Conservation (phyloP, 305 asterid species). For the Plantago lanceolata region DNA sequence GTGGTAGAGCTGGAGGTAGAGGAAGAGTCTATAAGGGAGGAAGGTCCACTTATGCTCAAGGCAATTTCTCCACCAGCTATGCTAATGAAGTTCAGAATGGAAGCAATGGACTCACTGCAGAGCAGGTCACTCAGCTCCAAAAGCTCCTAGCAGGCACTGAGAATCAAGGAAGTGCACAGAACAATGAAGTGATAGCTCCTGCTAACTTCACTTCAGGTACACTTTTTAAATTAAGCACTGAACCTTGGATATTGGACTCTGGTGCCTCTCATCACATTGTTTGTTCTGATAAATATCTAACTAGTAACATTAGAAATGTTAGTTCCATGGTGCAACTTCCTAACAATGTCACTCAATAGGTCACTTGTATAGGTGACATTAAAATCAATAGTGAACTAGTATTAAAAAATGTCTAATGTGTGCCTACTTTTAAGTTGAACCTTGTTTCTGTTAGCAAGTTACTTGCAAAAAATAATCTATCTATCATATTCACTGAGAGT, state of each 20-base stretch:
- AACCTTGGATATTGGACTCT: slow-evolving; percentile 17
- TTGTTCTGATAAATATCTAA: not conserved
- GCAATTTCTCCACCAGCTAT: too few species aligned
- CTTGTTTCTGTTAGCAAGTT: not conserved
- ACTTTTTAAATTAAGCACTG: not conserved
- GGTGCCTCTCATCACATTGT: slow-evolving; percentile 19
- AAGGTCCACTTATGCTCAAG: too few species aligned
- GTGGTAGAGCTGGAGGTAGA: too few species aligned
- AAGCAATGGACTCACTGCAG: too few species aligned
- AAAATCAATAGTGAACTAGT: not conserved
- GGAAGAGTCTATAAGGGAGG: too few species aligned
- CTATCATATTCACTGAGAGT: not conserved
- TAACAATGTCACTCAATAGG: not conserved
- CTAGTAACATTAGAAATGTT: not conserved
- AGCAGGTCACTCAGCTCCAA: too few species aligned
- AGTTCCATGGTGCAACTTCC: not conserved
- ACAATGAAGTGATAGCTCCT: too few species aligned
- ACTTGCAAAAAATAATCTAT: not conserved
- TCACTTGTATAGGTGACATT: not conserved
- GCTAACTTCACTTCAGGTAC: too few species aligned
- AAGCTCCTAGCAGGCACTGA: not conserved
- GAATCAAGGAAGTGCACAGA: too few species aligned
- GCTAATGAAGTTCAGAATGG: too few species aligned
- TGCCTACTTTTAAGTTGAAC: not conserved
- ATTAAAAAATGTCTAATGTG: not conserved